These are phyloP conservation scores for Xylariaceae sp. DNA, from an alignment of 2,329 filamentous ascomycete species.

Conservation along the genomic window DNA sequence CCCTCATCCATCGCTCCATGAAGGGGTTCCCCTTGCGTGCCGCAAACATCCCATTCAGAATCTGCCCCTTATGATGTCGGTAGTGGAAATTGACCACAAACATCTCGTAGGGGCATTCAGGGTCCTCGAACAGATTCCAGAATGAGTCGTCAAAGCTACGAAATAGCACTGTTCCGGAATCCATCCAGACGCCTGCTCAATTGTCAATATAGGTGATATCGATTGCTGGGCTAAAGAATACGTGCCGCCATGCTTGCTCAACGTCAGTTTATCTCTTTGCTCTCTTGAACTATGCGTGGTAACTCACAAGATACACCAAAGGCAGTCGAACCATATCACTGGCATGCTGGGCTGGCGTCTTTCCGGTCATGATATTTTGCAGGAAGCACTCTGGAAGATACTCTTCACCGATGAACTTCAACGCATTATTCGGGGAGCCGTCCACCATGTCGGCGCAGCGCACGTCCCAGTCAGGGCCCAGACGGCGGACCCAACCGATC, in stretches of 20 bases:
- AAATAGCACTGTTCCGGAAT: conserved; percentile 1
- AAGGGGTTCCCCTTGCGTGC: conserved; percentile 5
- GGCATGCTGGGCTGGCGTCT: neutral
- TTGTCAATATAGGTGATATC: neutral
- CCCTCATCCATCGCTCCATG: neutral
- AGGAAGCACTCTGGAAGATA: conserved; percentile 5
- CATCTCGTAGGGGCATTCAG: conserved; percentile 3
- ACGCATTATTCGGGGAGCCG: conserved; percentile 6
- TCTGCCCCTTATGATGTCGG: neutral
- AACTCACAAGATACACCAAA: conserved; percentile 7
- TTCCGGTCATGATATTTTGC: conserved; percentile 1
- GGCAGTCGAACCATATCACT: conserved; percentile 7
- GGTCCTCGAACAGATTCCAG: conserved; percentile 5
- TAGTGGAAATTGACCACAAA: conserved; percentile 2
- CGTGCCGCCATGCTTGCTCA: neutral
- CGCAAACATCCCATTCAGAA: conserved; percentile 2
- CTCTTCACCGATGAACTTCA: conserved; percentile 1
- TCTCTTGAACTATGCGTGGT: neutral
- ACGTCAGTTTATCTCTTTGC: neutral
- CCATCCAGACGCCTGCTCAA: conserved; percentile 6
- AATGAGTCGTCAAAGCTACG: conserved; percentile 4
- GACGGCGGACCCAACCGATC: conserved; percentile 2
- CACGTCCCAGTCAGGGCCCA: conserved; percentile 7
- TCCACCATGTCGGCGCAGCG: conserved; percentile 7
- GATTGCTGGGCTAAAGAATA: neutral